phyloP scores from a whole-genome alignment of 352 stramenopile species.

The Phytophthora pseudosyringae region DNA sequence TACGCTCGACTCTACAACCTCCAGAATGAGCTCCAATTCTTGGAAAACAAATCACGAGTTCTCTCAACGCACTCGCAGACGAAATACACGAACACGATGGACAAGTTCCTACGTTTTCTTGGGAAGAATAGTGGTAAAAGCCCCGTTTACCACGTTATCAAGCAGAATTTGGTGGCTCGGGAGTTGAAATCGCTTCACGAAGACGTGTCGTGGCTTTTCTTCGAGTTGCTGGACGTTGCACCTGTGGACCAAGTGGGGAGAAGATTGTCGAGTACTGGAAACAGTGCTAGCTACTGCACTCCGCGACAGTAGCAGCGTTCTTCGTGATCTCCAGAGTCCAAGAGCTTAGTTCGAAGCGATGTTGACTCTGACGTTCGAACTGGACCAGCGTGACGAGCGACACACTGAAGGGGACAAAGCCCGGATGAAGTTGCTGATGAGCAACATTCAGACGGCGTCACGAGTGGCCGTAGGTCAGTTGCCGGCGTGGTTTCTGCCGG shows the following conservation, averaged over 20 bases:
- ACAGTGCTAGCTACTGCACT: neutral
- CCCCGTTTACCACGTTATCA: neutral
- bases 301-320: neutral
- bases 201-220: neutral
- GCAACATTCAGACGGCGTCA: neutral
- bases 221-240: neutral
- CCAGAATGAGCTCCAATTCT: neutral
- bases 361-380: conserved; percentile 1
- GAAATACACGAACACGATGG: neutral
- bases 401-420: neutral
- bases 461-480: neutral
- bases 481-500: conserved; percentile 3
- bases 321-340: neutral
- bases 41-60: neutral
- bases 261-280: neutral
- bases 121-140: neutral
- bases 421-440: neutral
- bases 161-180: neutral
- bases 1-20: neutral
- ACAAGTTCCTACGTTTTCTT: neutral
- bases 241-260: neutral
- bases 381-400: neutral
- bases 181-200: neutral
- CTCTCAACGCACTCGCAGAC: neutral
- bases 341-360: conserved; percentile 3